A percentile compares a stretch with the other conserved stretches of the same genome.
phyloP scores from a whole-genome alignment of 805 yeast genomes.

The Metschnikowia dekortorum region DNA sequence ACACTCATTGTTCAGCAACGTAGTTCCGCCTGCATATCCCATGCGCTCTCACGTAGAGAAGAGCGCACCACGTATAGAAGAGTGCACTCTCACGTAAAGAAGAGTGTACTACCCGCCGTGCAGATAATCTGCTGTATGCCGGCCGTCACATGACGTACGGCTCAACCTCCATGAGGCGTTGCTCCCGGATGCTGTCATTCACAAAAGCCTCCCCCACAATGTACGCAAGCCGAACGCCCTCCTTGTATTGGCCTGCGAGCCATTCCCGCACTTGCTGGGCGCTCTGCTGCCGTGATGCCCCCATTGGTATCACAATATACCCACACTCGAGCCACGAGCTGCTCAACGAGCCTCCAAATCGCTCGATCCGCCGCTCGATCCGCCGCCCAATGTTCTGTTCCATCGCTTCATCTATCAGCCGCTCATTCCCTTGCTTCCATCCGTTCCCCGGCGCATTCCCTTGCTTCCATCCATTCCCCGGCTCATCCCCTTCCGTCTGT shows the following conservation, averaged over 20 bases:
- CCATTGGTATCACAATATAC: conserved; percentile 34
- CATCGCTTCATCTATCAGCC: too few relatives aligned
- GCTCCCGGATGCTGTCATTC: conserved; percentile 13
- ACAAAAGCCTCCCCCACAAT: conserved; percentile 33
- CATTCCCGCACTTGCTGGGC: conserved; percentile 5
- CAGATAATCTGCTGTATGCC: not conserved
- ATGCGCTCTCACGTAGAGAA: too few relatives aligned
- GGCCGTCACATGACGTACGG: not conserved
- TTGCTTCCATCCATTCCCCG: too few relatives aligned
- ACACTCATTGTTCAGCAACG: too few relatives aligned
- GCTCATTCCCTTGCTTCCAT: too few relatives aligned
- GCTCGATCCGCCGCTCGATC: conserved; percentile 26
- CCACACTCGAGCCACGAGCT: conserved; percentile 22
- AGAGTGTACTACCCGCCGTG: not conserved
- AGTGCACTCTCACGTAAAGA: not conserved
- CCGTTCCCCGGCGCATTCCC: too few relatives aligned
- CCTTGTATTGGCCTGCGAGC: conserved; percentile 14
- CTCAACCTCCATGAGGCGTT: conserved; percentile 8
- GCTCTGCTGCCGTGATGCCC: not conserved
- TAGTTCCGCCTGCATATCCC: too few relatives aligned
- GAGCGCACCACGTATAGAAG: too few relatives aligned
- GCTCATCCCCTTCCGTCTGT: too few relatives aligned
- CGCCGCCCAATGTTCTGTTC: not conserved
- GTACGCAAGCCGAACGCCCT: conserved; percentile 25
- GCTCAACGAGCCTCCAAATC: conserved; percentile 40